Evolutionary conservation across 345 rosid species (phyloP), one percentile per base, ranked within the genome.

Genomic region (Theobroma cacao): DNA sequence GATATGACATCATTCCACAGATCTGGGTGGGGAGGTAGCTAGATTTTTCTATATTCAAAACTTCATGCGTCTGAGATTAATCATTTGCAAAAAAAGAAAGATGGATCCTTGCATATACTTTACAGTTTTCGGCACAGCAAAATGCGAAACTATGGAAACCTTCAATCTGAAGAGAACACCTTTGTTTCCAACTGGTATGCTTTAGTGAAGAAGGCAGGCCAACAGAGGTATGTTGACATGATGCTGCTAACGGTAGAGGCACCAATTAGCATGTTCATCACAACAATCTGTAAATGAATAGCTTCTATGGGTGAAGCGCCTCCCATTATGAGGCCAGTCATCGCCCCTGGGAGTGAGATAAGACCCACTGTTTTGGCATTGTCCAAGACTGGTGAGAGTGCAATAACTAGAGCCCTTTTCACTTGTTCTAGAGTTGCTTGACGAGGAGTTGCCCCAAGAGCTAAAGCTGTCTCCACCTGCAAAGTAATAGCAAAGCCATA

Each of bases 251-350:
- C 77, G 1, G 99, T 92, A 0, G 93, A 82, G 26, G 99, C 94
- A 9, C 95, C 95, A 0, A 95, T 80, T 22, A 95, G 81, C 98
- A 93, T 95, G 84, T 93, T 93, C 99, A 92, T 95, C 0, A 95
- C 99, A 43, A 93, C 93, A n/a, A 95, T 95, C 88, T 95, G 98
- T 17, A 93, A 88, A 68, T 95, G 99, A 76, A 95, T 93, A 8
- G 98, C 98, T 76, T 93, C 97, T 1, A 91, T 75, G 0, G 98
- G 97, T 5, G 98, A 92, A 8, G 99, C 94, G 60, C 99, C 99
- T 8, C 98, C 99, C 99, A 95, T 93, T 75, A 95, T 95, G 75
- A 95, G 89, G 22, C 97, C 94, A 1, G 98, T 95, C 98, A 93
- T 95, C 0, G 99, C 97, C 0, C 98, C 97, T 0, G 99, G 99